Base-by-base conservation (phyloP, 2,329 filamentous ascomycete genomes). In the Leptographium lundbergii region DNA sequence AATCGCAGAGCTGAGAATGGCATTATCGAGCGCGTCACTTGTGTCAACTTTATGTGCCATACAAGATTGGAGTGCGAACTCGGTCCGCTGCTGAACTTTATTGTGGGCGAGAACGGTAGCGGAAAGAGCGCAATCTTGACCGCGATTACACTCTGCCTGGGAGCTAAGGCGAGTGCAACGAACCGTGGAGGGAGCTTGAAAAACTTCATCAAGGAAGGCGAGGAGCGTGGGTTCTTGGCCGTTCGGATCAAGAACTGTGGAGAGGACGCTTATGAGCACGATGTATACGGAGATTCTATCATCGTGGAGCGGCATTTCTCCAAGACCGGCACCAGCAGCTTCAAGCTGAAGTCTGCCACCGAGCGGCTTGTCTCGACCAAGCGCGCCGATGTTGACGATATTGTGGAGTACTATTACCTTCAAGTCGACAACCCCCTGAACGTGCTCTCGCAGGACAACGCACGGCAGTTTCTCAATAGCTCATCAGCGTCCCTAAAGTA, bases 381-480 rank as follows among this genome's bases (percentile, higher is more conserved):
- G 71, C 94, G 89, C 69, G 77, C 81, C 10, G 92, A 96, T 64
- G 81, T 99, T 10, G 91, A 96, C 64, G 89, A 96, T 64, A 92
- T 99, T 54, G 86, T 90, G 50, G 94, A 99, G 70, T 95, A 89
- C 69, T 97, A 91, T 69, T 89, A 87, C 50, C 77, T 99, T 50
- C 92, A 97, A 70, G 90, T 99, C 60, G 92, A 97, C 68, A 99
- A 99, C 66, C 94, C 94, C 0, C 86, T 99, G 75, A 97, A 95
- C 61, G 88, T 97, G 7, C 78, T 99, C 22, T 96, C 91, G 0
- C 94, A 99, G 71, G 94, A 99, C 69, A 91, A 91, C 71, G 94
- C 94, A 13, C 85, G 94, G 13, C 88, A 95, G 60, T 99, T 99
- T 66, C 79, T 99, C 51, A 95, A 92, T 67, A 82, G 86, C 42